A percentile compares a stretch with the other conserved stretches of the same genome.
These are phyloP conservation scores for Monascus ruber DNA, from an alignment of 2,329 filamentous ascomycete species.

Conservation along the genomic window DNA sequence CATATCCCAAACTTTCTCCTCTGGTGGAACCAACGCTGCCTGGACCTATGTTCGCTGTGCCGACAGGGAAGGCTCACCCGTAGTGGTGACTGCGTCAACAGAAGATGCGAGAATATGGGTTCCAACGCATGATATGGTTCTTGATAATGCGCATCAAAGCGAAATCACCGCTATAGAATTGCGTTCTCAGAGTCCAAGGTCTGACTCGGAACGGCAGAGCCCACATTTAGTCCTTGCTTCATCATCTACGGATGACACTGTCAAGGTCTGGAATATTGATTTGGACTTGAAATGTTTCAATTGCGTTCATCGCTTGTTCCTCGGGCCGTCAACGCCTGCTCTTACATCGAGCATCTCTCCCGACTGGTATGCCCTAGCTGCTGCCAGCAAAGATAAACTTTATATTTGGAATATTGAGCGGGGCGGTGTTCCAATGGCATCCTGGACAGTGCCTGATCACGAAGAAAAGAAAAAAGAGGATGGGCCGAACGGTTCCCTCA, in stretches of 20 bases:
- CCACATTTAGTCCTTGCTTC: slow-evolving; percentile 30
- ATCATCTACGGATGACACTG: slow-evolving; percentile 33
- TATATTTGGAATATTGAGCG: slow-evolving; percentile 38
- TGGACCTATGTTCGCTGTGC: slow-evolving; percentile 34
- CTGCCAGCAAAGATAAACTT: slow-evolving; percentile 31
- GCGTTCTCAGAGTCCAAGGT: slow-evolving; percentile 20
- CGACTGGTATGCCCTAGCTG: slow-evolving; percentile 36
- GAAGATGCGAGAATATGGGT: slow-evolving; percentile 32
- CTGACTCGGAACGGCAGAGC: slow-evolving; percentile 12
- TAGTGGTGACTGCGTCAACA: slow-evolving; percentile 30
- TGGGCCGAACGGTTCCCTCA: slow-evolving; percentile 16
- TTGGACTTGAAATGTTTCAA: slow-evolving; percentile 25
- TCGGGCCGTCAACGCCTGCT: slow-evolving; percentile 26
- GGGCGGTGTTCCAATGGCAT: slow-evolving; percentile 32
- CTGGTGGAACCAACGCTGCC: slow-evolving; percentile 15
- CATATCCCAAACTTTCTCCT: slow-evolving; percentile 23
- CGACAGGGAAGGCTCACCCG: slow-evolving; percentile 14
- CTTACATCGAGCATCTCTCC: slow-evolving; percentile 35
- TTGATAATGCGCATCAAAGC: slow-evolving; percentile 29
- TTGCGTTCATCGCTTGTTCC: slow-evolving; percentile 25
- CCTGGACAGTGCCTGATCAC: slow-evolving; percentile 22
- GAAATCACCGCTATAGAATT: slow-evolving; percentile 35
- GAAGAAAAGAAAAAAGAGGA: slow-evolving; percentile 24
- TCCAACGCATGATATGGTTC: slow-evolving; percentile 31
- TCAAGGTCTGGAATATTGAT: slow-evolving; percentile 35